These are phyloP conservation scores for Naematelia aurantialba DNA, from an alignment of 768 basidiomycete genomes.

Conservation along the genomic window DNA sequence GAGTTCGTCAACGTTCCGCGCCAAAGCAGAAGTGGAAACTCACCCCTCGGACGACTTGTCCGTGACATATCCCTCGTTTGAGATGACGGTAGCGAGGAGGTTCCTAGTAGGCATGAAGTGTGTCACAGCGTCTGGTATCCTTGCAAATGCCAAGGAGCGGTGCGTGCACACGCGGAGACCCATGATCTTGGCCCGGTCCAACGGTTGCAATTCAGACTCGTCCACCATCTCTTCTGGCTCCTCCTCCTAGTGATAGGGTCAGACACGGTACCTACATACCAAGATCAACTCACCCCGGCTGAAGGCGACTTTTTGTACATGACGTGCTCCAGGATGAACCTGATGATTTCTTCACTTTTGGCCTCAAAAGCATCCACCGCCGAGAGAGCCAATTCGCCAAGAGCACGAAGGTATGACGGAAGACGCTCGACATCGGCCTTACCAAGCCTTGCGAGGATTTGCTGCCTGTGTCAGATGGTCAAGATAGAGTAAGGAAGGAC, in stretches of 20 bases:
- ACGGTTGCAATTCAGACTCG: slow-evolving; percentile 60
- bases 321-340: slow-evolving; percentile 55
- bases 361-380: slow-evolving; percentile 72
- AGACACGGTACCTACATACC: background rate
- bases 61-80: slow-evolving; percentile 63
- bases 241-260: slow-evolving; percentile 23
- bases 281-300: slow-evolving; percentile 24
- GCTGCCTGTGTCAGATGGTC: slow-evolving; percentile 5
- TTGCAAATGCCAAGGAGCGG: slow-evolving; percentile 68
- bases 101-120: slow-evolving; percentile 72
- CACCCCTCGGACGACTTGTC: slow-evolving; percentile 59
- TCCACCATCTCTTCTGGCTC: slow-evolving; percentile 66
- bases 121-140: slow-evolving; percentile 55
- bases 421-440: slow-evolving; percentile 55
- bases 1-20: slow-evolving; percentile 27
- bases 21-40: slow-evolving; percentile 23
- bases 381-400: slow-evolving; percentile 69
- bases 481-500: slow-evolving; percentile 21
- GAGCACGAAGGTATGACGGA: slow-evolving; percentile 65
- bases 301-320: slow-evolving; percentile 22
- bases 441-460: slow-evolving; percentile 6
- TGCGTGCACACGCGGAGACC: slow-evolving; percentile 77
- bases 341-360: slow-evolving; percentile 69
- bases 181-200: slow-evolving; percentile 66
- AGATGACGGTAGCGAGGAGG: slow-evolving; percentile 69